Conservation (phyloP, 495 filamentous ascomycete species). For the Cenococcum geophilum region DNA sequence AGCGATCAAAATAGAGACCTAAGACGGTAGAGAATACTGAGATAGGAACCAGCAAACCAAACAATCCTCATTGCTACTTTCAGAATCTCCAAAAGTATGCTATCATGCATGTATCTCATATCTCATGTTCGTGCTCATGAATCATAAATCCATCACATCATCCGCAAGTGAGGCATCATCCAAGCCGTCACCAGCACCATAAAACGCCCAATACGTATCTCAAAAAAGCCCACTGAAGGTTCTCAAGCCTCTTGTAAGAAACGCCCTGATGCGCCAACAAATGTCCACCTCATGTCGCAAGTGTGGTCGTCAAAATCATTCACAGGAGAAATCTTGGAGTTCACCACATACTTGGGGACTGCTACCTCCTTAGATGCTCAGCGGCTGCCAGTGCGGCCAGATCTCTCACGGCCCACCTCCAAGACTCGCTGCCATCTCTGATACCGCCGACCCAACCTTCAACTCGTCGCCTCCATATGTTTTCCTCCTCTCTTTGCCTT, state of each 20-base stretch:
- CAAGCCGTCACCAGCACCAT: slow-evolving; percentile 17
- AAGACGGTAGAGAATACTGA: too few species aligned
- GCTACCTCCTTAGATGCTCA: slow-evolving; percentile 7
- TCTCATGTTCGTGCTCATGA: slow-evolving; percentile 26
- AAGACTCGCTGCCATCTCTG: slow-evolving; percentile 50
- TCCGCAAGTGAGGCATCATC: slow-evolving; percentile 22
- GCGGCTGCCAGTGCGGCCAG: slow-evolving; percentile 7
- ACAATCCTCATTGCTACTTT: neutral
- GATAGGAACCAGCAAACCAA: slow-evolving; percentile 1
- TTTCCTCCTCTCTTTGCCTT: slow-evolving; percentile 84
- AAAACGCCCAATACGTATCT: slow-evolving; percentile 15
- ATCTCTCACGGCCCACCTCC: slow-evolving; percentile 26
- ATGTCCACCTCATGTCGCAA: neutral
- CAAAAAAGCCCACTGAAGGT: neutral
- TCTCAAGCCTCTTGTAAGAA: slow-evolving; percentile 8
- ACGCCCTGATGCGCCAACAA: neutral
- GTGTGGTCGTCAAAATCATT: slow-evolving; percentile 26
- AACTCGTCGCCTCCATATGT: slow-evolving; percentile 78
- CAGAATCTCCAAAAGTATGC: neutral
- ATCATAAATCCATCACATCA: slow-evolving; percentile 24
- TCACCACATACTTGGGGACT: neutral
- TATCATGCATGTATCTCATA: slow-evolving; percentile 4
- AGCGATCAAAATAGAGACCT: neutral
- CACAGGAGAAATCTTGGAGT: too few species aligned
- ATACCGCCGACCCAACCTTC: slow-evolving; percentile 61